Conservation (phyloP, 192 early-diverging fungal genomes). For the Linnemannia schmuckeri region DNA sequence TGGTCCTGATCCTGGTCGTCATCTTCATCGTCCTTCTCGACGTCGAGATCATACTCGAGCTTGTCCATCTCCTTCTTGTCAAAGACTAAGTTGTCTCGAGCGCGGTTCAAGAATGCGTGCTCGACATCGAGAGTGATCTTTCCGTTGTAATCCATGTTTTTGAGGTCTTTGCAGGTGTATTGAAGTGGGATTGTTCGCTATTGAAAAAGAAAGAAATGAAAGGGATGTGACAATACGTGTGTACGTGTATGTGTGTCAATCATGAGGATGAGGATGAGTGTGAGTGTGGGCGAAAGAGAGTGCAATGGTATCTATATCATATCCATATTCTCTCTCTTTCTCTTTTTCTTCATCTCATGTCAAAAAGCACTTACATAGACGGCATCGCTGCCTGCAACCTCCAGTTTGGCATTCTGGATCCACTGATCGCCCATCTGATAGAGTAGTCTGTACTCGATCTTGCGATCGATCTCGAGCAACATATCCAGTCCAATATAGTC, state of each 20-base stretch:
- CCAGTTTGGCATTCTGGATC: conserved; percentile 41
- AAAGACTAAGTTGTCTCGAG: conserved; percentile 27
- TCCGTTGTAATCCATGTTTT: conserved; percentile 35
- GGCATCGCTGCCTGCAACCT: conserved; percentile 46
- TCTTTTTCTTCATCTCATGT: not conserved
- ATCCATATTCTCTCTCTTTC: not conserved
- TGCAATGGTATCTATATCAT: conserved; percentile 14
- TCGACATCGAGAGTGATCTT: conserved; percentile 13
- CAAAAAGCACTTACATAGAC: conserved; percentile 48
- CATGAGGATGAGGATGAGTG: not conserved
- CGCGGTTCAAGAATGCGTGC: conserved; percentile 38
- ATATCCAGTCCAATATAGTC: conserved; percentile 73
- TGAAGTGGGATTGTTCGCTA: conserved; percentile 24
- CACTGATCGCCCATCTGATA: conserved; percentile 54
- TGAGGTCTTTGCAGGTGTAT: conserved; percentile 34
- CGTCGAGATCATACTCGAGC: conserved; percentile 7
- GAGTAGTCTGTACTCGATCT: conserved; percentile 42
- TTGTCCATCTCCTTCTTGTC: conserved; percentile 22
- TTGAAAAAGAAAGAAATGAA: conserved; percentile 1
- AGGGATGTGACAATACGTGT: too few relatives aligned
- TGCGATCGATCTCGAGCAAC: conserved; percentile 58
- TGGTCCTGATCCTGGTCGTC: not conserved
- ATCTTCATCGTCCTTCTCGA: conserved; percentile 8
- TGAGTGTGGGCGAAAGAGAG: conserved; percentile 37
- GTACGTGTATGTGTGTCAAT: not conserved